Evolutionary conservation across 257 asterid genomes (phyloP), one percentile per base, ranked within the genome.

Genomic region (Solanum paucissectum): DNA sequence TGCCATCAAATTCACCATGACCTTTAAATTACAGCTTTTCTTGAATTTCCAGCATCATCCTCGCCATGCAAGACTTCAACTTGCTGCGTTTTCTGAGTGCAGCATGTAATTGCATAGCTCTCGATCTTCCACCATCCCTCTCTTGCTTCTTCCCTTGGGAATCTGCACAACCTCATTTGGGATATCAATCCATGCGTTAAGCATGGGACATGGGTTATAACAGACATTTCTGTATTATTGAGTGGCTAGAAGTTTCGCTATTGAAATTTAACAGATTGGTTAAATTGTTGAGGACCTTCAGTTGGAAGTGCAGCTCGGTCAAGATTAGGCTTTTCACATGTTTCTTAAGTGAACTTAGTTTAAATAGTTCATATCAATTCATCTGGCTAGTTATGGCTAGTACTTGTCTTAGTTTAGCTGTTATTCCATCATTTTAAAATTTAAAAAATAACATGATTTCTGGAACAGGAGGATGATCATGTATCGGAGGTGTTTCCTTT

Each of bases 401-500:
- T 90, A 42, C 5, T 87, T 29, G n/a, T 62, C 38, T 84, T 83
- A 34, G 58, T 87, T 90, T 49, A 18, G 44, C 83, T 55, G 83
- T 89, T 86, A 79, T 32, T 52, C 81, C 86, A 77, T 88, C 52
- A 49, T 88, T 87, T 62, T 6, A 87, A 46, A 49, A 32, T 81
- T 81, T 72, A 1, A 10, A 49, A 82, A 8, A 9, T 5, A 36
- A 68, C 42, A 71, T 73, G 14, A 69, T 68, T 89, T 84, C 73
- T 90, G 90, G 87, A 86, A 85, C 95, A 97, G 99, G 99, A 96
- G 85, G 93, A 92, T 71, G 95, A 89, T 92, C 92, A 85, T 88
- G 90, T 96, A 76, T 93, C 99, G 13, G 95, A 97, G 91, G 91
- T 91, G 86, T 93, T 97, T 88, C 99, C 99, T 46, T 97, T 95